Base-by-base conservation (phyloP, 164 flowering plant species). In the Sextonia rubra region DNA sequence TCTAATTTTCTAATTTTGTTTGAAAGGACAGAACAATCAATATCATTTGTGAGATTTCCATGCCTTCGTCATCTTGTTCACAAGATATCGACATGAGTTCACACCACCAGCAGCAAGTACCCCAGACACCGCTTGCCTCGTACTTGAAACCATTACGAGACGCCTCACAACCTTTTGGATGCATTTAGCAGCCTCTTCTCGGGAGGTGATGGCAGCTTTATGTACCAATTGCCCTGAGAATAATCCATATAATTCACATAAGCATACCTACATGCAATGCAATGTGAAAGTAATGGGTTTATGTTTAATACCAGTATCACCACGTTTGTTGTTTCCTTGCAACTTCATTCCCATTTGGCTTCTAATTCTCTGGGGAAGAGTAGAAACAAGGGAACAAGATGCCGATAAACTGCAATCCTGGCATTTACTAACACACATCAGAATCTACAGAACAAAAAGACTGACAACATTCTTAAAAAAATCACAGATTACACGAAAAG, bases 41-140 rank as follows among this genome's bases (percentile, higher is more conserved):
- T 8, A 37, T 84, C 79, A 87, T 60, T 64, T 74, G 84, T 88
- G 79, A 26, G 98, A 93, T 71, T 77, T 90, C 97, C 93, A 86
- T 60, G 94, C 97, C 79, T 93, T 95, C 30, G 64, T 20, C 84
- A 90, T 82, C 76, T 95, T 95, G 0, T 64, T 82, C n/a, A 83
- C 77, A 72, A 91, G 82, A 83, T 93, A 95, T 65, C 81, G 80
- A 22, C 79, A 77, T 56, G 90, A 90, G 74, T 86, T 86, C 65
- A 86, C 73, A 58, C 86, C 90, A 25, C 99, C 99, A 61, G 71
- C 86, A 12, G 91, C 82, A 56, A 95, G 47, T 22, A 95, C 69
- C 71, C 99, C 98, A 69, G 98, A 88, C 47, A 93, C 82, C 2
- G 98, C 97, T 75, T 93, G 99, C 81, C 98, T 83, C 55, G 86